Percentiles rank a stretch among this genome's conserved stretches.
phyloP scores from a whole-genome alignment of 1,284 basidiomycete genomes.

The Malassezia cuniculi region DNA sequence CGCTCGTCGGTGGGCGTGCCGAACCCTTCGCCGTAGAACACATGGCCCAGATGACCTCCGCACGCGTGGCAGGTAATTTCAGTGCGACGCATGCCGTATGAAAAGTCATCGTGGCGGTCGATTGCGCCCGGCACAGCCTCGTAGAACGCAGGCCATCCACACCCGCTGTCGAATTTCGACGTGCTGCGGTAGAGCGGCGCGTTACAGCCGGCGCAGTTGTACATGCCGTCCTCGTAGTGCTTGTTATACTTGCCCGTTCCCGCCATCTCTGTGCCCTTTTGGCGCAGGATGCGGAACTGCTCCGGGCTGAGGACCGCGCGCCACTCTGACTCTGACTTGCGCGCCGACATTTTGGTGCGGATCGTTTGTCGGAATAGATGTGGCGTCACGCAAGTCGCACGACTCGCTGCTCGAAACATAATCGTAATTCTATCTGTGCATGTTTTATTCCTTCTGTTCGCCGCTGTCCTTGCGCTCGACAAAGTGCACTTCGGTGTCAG shows the following conservation, averaged over 20 bases:
- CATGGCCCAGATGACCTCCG: constrained; percentile 80
- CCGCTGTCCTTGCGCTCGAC: too few relatives aligned
- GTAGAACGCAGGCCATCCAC: constrained; percentile 95
- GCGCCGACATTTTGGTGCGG: too few relatives aligned
- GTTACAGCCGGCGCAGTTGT: constrained; percentile 49
- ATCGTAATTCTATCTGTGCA: too few relatives aligned
- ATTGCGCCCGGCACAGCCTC: constrained; percentile 86
- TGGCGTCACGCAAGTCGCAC: too few relatives aligned
- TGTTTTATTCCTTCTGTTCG: too few relatives aligned
- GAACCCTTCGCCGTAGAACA: constrained; percentile 74
- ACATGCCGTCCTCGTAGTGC: constrained; percentile 55
- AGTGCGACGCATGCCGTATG: constrained; percentile 50
- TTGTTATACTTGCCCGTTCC: constrained; percentile 69
- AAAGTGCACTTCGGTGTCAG: too few relatives aligned
- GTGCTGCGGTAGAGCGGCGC: constrained; percentile 52
- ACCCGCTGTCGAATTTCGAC: constrained; percentile 84
- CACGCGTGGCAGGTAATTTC: constrained; percentile 66
- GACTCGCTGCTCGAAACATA: too few relatives aligned
- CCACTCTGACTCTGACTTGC: constrained; percentile 73
- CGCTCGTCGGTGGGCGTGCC: constrained; percentile 55
- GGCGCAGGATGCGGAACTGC: constrained; percentile 74
- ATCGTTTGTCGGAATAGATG: constrained; percentile 45
- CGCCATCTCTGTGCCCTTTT: constrained; percentile 73
- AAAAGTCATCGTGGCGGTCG: constrained; percentile 48
- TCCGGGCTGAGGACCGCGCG: constrained; percentile 64